phyloP scores from a whole-genome alignment of 257 asterid species.

The Solanum arcanum region DNA sequence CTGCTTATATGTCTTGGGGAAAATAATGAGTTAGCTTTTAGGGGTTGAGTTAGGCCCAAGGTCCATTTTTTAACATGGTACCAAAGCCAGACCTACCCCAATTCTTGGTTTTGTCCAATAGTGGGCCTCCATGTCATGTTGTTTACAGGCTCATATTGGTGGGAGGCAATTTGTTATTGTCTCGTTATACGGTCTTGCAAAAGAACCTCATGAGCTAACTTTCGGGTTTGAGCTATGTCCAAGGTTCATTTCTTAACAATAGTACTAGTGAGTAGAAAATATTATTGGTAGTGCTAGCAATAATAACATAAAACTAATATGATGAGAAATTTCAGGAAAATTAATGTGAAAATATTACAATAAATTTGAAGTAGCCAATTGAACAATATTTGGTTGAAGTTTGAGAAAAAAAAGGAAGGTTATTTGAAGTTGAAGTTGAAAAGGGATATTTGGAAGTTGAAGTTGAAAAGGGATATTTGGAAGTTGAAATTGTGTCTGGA shows the following conservation, averaged over 20 bases:
- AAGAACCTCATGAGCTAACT: not conserved
- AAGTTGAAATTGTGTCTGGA: not conserved
- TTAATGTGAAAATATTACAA: not conserved
- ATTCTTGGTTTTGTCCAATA: not conserved
- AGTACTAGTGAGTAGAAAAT: not conserved
- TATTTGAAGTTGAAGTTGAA: not conserved
- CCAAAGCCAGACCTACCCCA: not conserved
- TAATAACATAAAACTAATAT: not conserved
- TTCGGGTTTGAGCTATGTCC: not conserved
- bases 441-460: not conserved
- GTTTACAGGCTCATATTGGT: not conserved
- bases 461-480: not conserved
- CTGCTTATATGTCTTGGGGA: not conserved
- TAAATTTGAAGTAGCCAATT: not conserved
- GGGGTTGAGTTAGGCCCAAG: not conserved
- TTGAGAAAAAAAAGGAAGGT: not conserved
- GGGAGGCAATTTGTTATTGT: not conserved
- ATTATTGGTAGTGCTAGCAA: not conserved
- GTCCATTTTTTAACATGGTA: not conserved
- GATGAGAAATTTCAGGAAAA: not conserved
- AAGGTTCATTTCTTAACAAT: not conserved
- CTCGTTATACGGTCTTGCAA: not conserved
- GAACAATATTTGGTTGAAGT: not conserved
- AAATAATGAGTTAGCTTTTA: not conserved
- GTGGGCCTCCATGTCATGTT: not conserved